These are phyloP conservation scores for Pistacia vera DNA, from an alignment of 345 rosid species.

Conservation along the genomic window DNA sequence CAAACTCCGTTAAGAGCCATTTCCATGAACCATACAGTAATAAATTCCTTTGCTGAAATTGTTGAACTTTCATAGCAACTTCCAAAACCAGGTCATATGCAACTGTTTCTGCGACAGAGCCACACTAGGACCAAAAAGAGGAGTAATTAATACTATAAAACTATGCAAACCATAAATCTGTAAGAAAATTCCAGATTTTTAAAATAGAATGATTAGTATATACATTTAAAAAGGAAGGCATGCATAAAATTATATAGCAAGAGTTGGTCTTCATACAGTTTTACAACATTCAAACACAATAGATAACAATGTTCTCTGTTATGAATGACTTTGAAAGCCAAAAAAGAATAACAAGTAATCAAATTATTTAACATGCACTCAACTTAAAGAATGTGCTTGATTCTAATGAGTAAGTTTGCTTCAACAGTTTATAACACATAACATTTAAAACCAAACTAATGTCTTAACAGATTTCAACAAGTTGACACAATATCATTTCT, in stretches of 20 bases:
- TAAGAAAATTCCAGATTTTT: slow-evolving; percentile 15
- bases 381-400: neutral
- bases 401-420: slow-evolving; percentile 6
- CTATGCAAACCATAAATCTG: neutral
- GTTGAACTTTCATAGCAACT: slow-evolving; percentile 89
- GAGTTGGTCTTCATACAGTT: neutral
- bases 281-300: neutral
- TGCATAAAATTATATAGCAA: neutral
- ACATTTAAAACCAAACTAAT: neutral
- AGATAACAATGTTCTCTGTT: neutral
- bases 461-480: neutral
- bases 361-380: neutral
- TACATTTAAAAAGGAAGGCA: neutral
- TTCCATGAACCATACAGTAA: slow-evolving; percentile 88
- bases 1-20: slow-evolving; percentile 93
- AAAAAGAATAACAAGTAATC: neutral
- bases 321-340: neutral
- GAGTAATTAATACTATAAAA: slow-evolving; percentile 22
- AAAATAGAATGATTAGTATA: neutral
- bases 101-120: slow-evolving; percentile 97
- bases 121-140: slow-evolving; percentile 58
- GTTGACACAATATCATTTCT: neutral
- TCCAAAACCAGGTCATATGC: slow-evolving; percentile 91
- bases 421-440: slow-evolving; percentile 9
- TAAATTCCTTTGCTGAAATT: slow-evolving; percentile 88